Evolutionary conservation across 495 filamentous ascomycete genomes (phyloP).

Genomic region (Jackrogersella minutella): DNA sequence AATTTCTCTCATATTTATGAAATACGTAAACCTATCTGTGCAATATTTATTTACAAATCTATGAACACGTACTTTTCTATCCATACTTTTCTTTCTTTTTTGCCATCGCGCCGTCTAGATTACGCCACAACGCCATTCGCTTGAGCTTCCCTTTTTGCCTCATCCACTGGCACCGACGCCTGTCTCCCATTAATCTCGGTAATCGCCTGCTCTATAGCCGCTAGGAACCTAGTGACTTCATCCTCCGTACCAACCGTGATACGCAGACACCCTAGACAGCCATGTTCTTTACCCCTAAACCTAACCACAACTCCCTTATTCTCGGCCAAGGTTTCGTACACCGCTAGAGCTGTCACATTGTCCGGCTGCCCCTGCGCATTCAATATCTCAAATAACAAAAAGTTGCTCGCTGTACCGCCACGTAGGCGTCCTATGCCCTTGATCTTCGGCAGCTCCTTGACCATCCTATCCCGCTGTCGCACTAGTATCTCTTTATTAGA

Average conservation of each 20-base stretch:
- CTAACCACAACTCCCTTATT: conserved; percentile 88
- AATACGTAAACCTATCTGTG: neutral
- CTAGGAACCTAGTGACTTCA: conserved; percentile 81
- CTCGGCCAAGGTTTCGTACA: conserved; percentile 88
- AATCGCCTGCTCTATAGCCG: conserved; percentile 70
- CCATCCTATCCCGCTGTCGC: conserved; percentile 76
- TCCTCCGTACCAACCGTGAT: conserved; percentile 91
- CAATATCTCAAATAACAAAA: conserved; percentile 87
- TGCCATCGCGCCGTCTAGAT: conserved; percentile 4
- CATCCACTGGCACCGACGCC: conserved; percentile 25
- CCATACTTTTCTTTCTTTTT: neutral
- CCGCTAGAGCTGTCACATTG: conserved; percentile 76
- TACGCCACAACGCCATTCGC: conserved; percentile 48
- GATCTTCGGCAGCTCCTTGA: conserved; percentile 76
- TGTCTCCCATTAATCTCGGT: conserved; percentile 55
- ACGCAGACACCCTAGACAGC: conserved; percentile 86
- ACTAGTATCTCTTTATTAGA: conserved; percentile 72
- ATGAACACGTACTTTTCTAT: neutral
- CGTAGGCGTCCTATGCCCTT: conserved; percentile 80
- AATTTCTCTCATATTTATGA: neutral
- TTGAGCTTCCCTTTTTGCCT: conserved; percentile 46
- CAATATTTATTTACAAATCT: neutral
- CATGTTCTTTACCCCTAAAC: conserved; percentile 90
- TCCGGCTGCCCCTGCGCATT: conserved; percentile 74
- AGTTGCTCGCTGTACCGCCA: conserved; percentile 85